These are phyloP conservation scores for Lactifluus piperatus DNA, from an alignment of 768 basidiomycete genomes.

Conservation along the genomic window DNA sequence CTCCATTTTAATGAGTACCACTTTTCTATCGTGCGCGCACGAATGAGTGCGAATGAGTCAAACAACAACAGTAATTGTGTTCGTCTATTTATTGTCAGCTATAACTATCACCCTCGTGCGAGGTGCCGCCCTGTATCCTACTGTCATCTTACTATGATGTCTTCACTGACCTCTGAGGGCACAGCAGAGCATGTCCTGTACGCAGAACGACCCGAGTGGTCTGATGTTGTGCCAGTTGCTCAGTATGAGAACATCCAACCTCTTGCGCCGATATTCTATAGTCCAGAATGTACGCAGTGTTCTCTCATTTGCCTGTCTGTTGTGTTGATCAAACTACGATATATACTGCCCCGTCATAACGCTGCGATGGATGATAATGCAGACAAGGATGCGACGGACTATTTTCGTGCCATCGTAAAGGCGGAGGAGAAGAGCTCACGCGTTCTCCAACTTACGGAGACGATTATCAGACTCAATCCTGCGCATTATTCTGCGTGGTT, in stretches of 20 bases:
- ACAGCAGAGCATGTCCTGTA: conserved; percentile 32
- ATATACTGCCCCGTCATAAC: background rate
- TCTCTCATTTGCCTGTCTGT: background rate
- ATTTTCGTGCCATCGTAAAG: conserved; percentile 81
- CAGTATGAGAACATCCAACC: conserved; percentile 77
- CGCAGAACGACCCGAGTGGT: conserved; percentile 63
- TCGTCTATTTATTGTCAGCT: background rate
- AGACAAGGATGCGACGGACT: conserved; percentile 92
- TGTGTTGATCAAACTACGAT: conserved; percentile 19
- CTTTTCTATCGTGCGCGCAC: background rate
- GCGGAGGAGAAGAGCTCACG: conserved; percentile 69
- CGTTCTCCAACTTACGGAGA: conserved; percentile 81
- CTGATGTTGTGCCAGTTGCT: conserved; percentile 65
- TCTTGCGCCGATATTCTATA: conserved; percentile 89
- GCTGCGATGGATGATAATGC: conserved; percentile 4
- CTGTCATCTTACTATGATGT: background rate
- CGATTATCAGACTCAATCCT: conserved; percentile 84
- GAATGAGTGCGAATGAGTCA: background rate
- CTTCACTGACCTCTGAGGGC: background rate
- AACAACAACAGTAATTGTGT: conserved; percentile 8
- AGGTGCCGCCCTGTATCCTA: too few species aligned
- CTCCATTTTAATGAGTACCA: background rate
- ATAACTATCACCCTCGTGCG: too few species aligned
- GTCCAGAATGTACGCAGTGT: conserved; percentile 63
- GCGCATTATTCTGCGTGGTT: conserved; percentile 97